Conservation (phyloP, 768 basidiomycete species). For the Saitozyma podzolica region DNA sequence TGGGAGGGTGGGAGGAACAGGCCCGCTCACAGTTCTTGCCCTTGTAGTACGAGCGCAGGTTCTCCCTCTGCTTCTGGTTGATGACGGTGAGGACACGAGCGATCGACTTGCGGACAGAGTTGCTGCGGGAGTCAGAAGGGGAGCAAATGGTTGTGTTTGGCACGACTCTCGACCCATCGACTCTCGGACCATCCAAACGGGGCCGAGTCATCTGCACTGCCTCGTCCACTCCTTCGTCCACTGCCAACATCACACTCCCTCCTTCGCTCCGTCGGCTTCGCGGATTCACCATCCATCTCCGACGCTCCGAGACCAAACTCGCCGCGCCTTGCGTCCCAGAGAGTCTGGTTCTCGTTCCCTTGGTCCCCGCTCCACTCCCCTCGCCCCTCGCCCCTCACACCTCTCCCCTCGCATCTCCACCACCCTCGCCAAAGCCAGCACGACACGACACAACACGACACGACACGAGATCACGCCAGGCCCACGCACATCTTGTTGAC, state of each 20-base stretch:
- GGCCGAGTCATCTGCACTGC: too few relatives aligned
- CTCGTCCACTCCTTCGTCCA: too few relatives aligned
- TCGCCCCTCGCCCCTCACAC: not conserved
- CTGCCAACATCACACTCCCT: too few relatives aligned
- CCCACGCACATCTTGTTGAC: constrained; percentile 89
- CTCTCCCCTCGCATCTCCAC: not conserved
- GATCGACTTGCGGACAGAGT: constrained; percentile 95
- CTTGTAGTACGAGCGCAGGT: constrained; percentile 98
- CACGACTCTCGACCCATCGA: too few relatives aligned
- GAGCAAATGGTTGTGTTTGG: too few relatives aligned
- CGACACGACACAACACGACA: constrained; percentile 7
- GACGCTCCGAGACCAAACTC: too few relatives aligned
- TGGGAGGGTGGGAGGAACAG: too few relatives aligned
- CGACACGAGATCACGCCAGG: not conserved
- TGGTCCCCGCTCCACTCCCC: not conserved
- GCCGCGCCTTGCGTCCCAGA: too few relatives aligned
- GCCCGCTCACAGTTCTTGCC: constrained; percentile 59
- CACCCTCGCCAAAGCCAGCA: not conserved
- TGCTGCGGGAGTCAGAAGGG: constrained; percentile 58
- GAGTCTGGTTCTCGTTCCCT: not conserved
- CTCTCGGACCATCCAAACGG: too few relatives aligned
- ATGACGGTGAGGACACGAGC: constrained; percentile 97
- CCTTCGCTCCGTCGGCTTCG: too few relatives aligned
- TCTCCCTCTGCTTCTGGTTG: constrained; percentile 97
- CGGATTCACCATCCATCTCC: too few relatives aligned